Conservation (phyloP, 2,329 filamentous ascomycete genomes). For the Amesomyces nigricolor region DNA sequence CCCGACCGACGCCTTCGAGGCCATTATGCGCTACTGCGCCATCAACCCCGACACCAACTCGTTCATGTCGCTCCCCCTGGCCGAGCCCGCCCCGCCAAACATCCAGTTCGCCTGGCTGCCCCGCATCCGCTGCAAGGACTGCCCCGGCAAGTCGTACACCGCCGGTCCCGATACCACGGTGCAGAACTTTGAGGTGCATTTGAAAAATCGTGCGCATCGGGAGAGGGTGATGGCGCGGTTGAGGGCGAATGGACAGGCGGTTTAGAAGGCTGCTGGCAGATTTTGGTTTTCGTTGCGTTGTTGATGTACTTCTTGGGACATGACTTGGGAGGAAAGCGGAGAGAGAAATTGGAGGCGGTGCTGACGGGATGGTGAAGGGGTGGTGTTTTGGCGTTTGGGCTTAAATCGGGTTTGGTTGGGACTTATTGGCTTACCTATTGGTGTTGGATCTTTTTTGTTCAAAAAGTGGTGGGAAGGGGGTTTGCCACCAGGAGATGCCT, state of each 20-base stretch:
- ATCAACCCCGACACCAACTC: constrained; percentile 67
- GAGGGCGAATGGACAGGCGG: not conserved
- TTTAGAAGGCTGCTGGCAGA: not conserved
- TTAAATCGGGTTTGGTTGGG: no score
- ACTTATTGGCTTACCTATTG: no score
- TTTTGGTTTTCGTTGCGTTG: not conserved
- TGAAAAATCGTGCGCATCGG: constrained; percentile 77
- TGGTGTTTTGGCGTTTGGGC: no score
- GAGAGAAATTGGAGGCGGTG: no score
- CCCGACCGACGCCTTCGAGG: constrained; percentile 78
- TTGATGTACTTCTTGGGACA: no score
- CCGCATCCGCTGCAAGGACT: constrained; percentile 85
- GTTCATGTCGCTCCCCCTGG: constrained; percentile 47
- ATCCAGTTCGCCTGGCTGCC: constrained; percentile 80
- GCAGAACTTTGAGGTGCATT: constrained; percentile 86
- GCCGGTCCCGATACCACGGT: constrained; percentile 79
- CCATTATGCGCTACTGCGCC: constrained; percentile 82
- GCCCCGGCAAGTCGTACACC: constrained; percentile 89
- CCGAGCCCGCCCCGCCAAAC: constrained; percentile 52
- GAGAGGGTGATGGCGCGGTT: constrained; percentile 55
- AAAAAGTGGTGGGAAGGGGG: no score
- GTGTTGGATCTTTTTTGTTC: no score
- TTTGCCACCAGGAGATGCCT: no score
- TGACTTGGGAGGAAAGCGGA: no score
- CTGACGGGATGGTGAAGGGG: no score